Evolutionary conservation across 2,329 filamentous ascomycete genomes (phyloP), one percentile per base, ranked within the genome.

Genomic region (Orbilia oligospora): DNA sequence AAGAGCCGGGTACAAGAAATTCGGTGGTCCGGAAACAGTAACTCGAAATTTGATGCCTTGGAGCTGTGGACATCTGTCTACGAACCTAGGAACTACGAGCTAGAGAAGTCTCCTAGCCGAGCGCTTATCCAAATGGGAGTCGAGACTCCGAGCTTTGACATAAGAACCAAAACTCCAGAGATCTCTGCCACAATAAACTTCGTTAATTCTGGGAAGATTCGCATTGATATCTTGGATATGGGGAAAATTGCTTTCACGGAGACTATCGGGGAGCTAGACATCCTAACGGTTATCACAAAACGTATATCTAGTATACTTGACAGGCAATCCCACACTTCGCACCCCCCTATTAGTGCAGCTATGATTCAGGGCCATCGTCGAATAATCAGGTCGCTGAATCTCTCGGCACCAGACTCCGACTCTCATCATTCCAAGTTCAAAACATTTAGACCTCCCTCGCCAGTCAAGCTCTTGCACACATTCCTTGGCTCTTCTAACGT

Each of bases 31-130:
- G 71, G 71, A 20, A 72, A 79, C 22, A 71, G 68, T 12, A 72
- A 78, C 24, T 78, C 75, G n/a, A 78, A 78, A 51, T 78, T 78
- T n/a, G 75, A 78, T 24, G 61, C 70, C 9, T 49, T 79, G 58
- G 76, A 79, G 46, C 48, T 79, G 2, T 79, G 76, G 76, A 79
- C 70, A 10, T 75, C 76, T 49, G 38, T 79, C 20, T 79, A 79
- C 48, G 71, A 73, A 30, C 69, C 71, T 53, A 58, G 55, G 1
- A 53, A 79, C 41, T 79, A 70, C 24, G 71, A 75, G 18, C 33
- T 75, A 8, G 76, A 79, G 41, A 79, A 75, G 30, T 75, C 69
- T 5, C 69, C 65, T 1, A 49, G 48, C 9, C 65, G 76, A 5
- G 70, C 58, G 5, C 38, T 79, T n/a, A 73, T 79, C 12, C 69